These are phyloP conservation scores for Phialemoniopsis sp. DNA, from an alignment of 2,329 filamentous ascomycete genomes.

Conservation along the genomic window DNA sequence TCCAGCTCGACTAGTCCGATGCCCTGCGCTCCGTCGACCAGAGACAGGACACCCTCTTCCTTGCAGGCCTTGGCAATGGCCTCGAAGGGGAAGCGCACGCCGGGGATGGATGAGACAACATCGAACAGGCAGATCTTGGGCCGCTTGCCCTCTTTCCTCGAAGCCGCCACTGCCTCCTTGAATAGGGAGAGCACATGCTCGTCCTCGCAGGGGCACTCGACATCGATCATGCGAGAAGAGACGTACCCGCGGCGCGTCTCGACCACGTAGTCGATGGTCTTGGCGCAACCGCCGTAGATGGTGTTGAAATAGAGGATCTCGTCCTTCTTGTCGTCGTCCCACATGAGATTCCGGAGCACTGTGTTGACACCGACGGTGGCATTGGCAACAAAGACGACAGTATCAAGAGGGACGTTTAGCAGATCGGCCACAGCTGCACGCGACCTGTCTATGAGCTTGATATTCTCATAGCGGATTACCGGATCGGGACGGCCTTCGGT, in stretches of 20 bases:
- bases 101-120: conserved; percentile 73
- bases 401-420: conserved; percentile 47
- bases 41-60: conserved; percentile 63
- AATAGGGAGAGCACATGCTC: conserved; percentile 61
- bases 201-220: conserved; percentile 68
- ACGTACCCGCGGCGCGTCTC: conserved; percentile 55
- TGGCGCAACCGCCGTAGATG: conserved; percentile 74
- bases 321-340: conserved; percentile 66
- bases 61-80: conserved; percentile 59
- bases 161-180: conserved; percentile 47
- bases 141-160: conserved; percentile 52
- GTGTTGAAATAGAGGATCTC: conserved; percentile 76
- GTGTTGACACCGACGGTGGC: conserved; percentile 77
- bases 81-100: conserved; percentile 76
- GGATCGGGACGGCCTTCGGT: conserved; percentile 67
- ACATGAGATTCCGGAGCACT: conserved; percentile 71
- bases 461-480: conserved; percentile 70
- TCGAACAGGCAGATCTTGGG: conserved; percentile 74
- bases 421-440: conserved; percentile 58
- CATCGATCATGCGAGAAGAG: conserved; percentile 47
- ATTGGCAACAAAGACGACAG: conserved; percentile 75
- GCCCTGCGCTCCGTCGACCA: conserved; percentile 82
- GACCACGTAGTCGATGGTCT: conserved; percentile 65
- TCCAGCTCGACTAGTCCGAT: conserved; percentile 75
- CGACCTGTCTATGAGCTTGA: conserved; percentile 57